A percentile compares a stretch with the other conserved stretches of the same genome.
Evolutionary conservation across 495 filamentous ascomycete genomes (phyloP).

Genomic region (Aspergillus hancockii): DNA sequence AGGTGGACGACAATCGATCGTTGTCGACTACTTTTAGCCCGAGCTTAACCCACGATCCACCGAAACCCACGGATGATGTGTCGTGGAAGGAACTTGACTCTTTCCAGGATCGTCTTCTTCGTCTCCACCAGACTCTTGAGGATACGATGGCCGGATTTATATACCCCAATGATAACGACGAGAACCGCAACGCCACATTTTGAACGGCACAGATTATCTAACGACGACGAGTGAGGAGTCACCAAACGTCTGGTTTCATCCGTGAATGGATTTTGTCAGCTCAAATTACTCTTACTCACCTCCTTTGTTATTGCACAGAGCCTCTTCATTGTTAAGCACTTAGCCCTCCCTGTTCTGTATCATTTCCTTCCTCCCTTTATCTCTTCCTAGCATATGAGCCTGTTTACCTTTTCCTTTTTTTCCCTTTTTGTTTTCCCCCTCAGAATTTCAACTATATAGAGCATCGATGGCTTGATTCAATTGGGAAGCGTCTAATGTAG

Average conservation of each 20-base stretch:
- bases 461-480: constrained; percentile 24
- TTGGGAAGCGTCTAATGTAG: constrained; percentile 20
- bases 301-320: constrained; percentile 14
- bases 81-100: constrained; percentile 14
- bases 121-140: constrained; percentile 17
- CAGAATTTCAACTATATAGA: constrained; percentile 25
- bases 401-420: constrained; percentile 10
- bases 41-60: constrained; percentile 7
- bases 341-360: constrained; percentile 18
- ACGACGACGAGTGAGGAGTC: not conserved
- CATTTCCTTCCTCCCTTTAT: constrained; percentile 12
- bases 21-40: constrained; percentile 15
- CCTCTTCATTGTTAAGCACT: constrained; percentile 6
- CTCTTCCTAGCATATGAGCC: constrained; percentile 11
- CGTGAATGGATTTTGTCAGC: constrained; percentile 9
- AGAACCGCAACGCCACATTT: not conserved
- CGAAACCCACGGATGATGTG: constrained; percentile 7
- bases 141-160: constrained; percentile 14
- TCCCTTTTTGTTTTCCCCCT: constrained; percentile 12
- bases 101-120: constrained; percentile 20
- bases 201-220: not conserved
- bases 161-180: constrained; percentile 12
- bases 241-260: not conserved
- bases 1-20: constrained; percentile 15
- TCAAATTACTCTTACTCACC: not conserved